Evolutionary conservation across 2,329 filamentous ascomycete genomes (phyloP).

Genomic region (Acrocalymma vagum): DNA sequence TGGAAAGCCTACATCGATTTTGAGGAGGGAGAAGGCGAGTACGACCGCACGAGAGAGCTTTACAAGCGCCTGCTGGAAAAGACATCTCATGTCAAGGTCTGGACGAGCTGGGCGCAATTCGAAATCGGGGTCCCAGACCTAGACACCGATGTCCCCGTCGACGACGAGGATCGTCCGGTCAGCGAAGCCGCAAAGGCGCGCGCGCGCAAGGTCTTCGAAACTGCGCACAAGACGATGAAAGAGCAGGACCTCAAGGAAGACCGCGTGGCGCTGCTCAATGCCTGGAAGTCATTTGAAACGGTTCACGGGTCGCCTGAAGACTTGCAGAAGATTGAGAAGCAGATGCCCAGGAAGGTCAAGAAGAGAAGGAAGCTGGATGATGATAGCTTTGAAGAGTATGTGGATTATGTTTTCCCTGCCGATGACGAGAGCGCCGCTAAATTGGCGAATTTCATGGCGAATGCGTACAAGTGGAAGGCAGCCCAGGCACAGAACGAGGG

Average conservation of each 20-base stretch:
- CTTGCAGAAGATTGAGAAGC: conserved; percentile 82
- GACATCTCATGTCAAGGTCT: conserved; percentile 99
- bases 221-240: conserved; percentile 86
- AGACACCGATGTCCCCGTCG: conserved; percentile 67
- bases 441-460: conserved; percentile 82
- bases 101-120: conserved; percentile 98
- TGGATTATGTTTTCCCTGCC: conserved; percentile 96
- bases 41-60: conserved; percentile 78
- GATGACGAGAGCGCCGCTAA: conserved; percentile 89
- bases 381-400: conserved; percentile 93
- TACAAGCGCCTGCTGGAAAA: conserved; percentile 93
- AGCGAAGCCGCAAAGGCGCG: conserved; percentile 85
- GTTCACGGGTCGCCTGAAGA: conserved; percentile 81
- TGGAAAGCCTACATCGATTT: conserved; percentile 99
- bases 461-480: conserved; percentile 90
- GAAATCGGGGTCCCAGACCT: conserved; percentile 91
- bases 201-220: conserved; percentile 83
- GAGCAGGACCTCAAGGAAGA: conserved; percentile 92
- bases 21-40: conserved; percentile 94
- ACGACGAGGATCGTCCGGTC: conserved; percentile 68
- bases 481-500: no score
- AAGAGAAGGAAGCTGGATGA: conserved; percentile 91
- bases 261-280: conserved; percentile 87
- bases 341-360: conserved; percentile 94
- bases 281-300: conserved; percentile 91